These are phyloP conservation scores for Wickerhamomyces ciferrii DNA, from an alignment of 805 yeast species.

Conservation along the genomic window DNA sequence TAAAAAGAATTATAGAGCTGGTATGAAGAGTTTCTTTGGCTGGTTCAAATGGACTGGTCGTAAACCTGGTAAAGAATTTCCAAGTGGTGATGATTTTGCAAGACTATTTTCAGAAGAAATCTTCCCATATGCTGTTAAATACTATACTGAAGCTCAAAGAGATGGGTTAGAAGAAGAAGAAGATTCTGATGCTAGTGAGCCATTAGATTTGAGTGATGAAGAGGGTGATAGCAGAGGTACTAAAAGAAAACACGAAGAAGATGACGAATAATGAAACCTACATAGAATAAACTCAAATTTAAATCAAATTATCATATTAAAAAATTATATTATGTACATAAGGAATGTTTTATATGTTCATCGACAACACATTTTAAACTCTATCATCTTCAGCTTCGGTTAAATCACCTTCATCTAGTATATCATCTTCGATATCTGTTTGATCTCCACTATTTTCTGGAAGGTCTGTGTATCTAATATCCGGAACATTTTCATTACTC, in stretches of 20 bases:
- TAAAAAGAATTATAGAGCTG: constrained; percentile 57
- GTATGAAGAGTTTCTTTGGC: constrained; percentile 81
- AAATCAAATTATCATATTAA: not conserved
- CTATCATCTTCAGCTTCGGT: constrained; percentile 22
- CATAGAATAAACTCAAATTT: not conserved
- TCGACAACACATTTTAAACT: not conserved
- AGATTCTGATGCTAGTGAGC: constrained; percentile 49
- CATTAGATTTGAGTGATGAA: constrained; percentile 33
- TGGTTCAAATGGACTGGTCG: constrained; percentile 85
- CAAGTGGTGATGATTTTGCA: constrained; percentile 77
- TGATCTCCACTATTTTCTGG: constrained; percentile 8
- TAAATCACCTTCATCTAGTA: constrained; percentile 25
- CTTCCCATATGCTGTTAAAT: constrained; percentile 80
- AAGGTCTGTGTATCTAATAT: constrained; percentile 1
- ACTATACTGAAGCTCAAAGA: constrained; percentile 69
- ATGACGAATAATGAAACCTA: not conserved
- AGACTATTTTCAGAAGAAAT: constrained; percentile 70
- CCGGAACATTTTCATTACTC: constrained; percentile 5
- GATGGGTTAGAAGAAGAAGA: constrained; percentile 54
- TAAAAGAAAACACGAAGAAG: constrained; percentile 9
- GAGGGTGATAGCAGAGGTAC: constrained; percentile 12
- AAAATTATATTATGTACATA: not conserved
- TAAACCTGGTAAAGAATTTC: constrained; percentile 71
- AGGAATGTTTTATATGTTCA: no score
- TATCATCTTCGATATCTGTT: constrained; percentile 12